Conservation (phyloP, 1,139 yeast genomes). For the Saccharomycopsis hybrid region DNA sequence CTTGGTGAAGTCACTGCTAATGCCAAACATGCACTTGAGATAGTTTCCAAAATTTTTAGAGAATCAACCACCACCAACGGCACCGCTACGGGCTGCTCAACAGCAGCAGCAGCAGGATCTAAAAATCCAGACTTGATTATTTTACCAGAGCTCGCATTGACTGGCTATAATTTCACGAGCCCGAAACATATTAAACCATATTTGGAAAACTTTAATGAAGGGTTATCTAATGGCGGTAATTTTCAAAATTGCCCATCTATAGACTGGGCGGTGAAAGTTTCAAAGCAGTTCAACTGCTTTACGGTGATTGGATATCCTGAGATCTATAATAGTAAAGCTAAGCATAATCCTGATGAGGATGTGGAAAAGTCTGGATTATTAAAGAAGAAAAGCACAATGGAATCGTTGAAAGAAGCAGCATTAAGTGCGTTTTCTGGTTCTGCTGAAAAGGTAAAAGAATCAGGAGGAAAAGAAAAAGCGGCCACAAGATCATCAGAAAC, state of each 20-base stretch:
- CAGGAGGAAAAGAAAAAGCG: neutral
- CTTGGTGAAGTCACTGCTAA: conserved; percentile 57
- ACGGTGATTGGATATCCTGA: conserved; percentile 87
- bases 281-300: conserved; percentile 49
- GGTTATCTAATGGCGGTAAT: neutral
- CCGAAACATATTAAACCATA: conserved; percentile 52
- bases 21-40: conserved; percentile 39
- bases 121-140: conserved; percentile 55
- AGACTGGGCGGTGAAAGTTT: conserved; percentile 50
- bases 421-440: neutral
- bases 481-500: neutral
- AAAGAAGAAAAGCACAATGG: no score
- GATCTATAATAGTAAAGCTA: conserved; percentile 20
- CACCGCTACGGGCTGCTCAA: neutral
- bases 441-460: neutral
- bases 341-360: neutral
- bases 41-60: conserved; percentile 30
- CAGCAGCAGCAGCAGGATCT: conserved; percentile 17
- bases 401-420: neutral
- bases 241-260: conserved; percentile 38
- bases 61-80: no score
- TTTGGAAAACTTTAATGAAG: conserved; percentile 37
- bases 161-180: conserved; percentile 70
- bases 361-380: no score
- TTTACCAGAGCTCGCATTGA: conserved; percentile 78